These are phyloP conservation scores for Sungouiozyma ichnusensis DNA, from an alignment of 805 yeast genomes.

Conservation along the genomic window DNA sequence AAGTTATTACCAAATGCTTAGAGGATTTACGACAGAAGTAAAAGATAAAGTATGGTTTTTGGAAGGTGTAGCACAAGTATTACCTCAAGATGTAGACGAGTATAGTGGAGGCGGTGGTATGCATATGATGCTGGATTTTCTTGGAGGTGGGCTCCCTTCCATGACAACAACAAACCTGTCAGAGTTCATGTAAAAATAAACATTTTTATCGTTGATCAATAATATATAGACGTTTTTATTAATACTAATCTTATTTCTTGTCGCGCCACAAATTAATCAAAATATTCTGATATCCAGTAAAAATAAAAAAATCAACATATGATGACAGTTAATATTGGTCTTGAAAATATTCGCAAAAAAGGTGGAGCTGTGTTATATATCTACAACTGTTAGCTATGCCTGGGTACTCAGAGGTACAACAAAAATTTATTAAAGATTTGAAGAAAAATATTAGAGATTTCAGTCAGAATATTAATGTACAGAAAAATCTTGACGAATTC, in stretches of 20 bases:
- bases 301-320: background rate
- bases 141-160: constrained; percentile 55
- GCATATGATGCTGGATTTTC: constrained; percentile 85
- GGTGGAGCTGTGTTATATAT: background rate
- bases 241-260: background rate
- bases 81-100: constrained; percentile 88
- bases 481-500: background rate
- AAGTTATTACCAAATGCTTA: constrained; percentile 69
- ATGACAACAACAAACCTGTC: constrained; percentile 35
- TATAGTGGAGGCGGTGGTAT: constrained; percentile 89
- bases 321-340: background rate
- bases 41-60: constrained; percentile 88
- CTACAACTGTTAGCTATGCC: background rate
- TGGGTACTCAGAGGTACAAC: background rate
- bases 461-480: background rate
- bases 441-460: background rate
- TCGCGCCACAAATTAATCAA: background rate
- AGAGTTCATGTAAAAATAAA: constrained; percentile 25
- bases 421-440: too few relatives aligned
- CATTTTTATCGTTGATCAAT: background rate
- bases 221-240: too few relatives aligned
- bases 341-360: background rate
- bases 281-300: background rate
- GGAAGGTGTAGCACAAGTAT: constrained; percentile 80
- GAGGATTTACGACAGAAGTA: constrained; percentile 78